Evolutionary conservation across 345 rosid genomes (phyloP), one percentile per base, ranked within the genome.

Genomic region (Turnera subulata): DNA sequence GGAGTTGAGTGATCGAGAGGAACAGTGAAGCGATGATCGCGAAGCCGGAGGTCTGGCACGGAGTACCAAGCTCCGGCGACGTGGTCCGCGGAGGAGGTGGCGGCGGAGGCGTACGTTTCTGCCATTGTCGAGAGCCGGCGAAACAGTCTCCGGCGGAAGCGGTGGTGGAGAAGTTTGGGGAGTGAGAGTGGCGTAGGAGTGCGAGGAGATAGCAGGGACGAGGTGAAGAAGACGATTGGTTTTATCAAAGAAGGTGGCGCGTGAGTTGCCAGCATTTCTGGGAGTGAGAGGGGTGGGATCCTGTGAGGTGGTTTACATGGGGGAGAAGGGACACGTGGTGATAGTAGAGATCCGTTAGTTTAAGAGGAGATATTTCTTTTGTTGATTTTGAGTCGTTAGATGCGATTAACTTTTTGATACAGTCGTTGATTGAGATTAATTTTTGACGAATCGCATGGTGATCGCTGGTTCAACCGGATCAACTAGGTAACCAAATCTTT

Each of bases 31-130:
- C 78, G 84, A 56, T 89, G 98, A 57, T 92, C 82, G 12, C 95
- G 94, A 29, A 89, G 80, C 22, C 88, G 88, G 55, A 89, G 93
- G 62, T 82, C 95, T 44, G 93, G 96, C 15, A 80, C 89, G 0
- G 96, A 82, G 58, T 64, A 83, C 95, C 95, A 92, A 7, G 55
- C 55, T 5, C 84, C 94, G 9, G 73, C 64, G 5, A 73, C 67
- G 72, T 89, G 98, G 10, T 73, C 83, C 62, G 66, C 20, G 11
- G 53, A 52, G 20, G 76, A 74, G 10, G 58, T 42, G 0, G 23
- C 61, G 25, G 71, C n/a, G 16, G 62, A 6, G 4, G 45, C 52
- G 33, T 35, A 22, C 25, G 59, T 50, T 38, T 43, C 61, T 9
- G 75, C 69, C 95, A 87, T 84, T 59, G 76, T 21, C 16, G 54